Base-by-base conservation (phyloP, 306 rosid genomes). In the Cucumis hystrix region DNA sequence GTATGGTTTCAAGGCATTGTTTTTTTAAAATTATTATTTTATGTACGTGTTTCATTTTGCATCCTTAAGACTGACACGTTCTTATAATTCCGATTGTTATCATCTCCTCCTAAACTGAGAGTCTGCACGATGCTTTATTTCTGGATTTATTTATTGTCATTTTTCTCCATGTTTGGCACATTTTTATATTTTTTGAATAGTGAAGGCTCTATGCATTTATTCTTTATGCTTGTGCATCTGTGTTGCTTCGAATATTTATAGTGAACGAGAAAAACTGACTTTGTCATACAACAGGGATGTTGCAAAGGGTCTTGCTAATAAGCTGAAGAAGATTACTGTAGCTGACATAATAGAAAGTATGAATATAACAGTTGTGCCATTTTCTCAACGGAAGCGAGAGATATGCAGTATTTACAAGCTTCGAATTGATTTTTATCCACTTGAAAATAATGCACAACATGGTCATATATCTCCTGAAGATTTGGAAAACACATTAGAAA, bases 261-360 rank as follows among this genome's bases (percentile, higher is more conserved):
- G 43, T 72, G 45, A 47, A 49, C 43, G 43, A 52, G 20, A 49
- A 71, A 49, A 25, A 28, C 21, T 49, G 35, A 70, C 45, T 16
- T 35, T 35, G 71, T 49, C 51, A 72, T 76, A 52, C 83, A 33
- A 75, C 89, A 90, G 98, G 93, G 83, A 88, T 20, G 86, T 88
- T 78, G 96, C 97, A 28, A 80, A 83, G 64, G 47, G 78, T 39
- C 86, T 92, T 74, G 93, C 96, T 7, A 87, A 90, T 79, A 90
- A 88, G 76, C 79, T 95, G 80, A 95, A 89, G 89, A 92, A 84
- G 83, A 87, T 95, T 55, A 92, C 96, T 62, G 96, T 92, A 73
- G 99, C 99, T 66, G 97, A 89, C 85, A 79, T 90, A 75, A 85
- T 92, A 49, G 84, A 95, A 83, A 86, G 85, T 78, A 86, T 92